Percentiles rank a stretch among this genome's conserved stretches.
These are phyloP conservation scores for Geranomyces variabilis DNA, from an alignment of 192 early-diverging fungal species.

Conservation along the genomic window DNA sequence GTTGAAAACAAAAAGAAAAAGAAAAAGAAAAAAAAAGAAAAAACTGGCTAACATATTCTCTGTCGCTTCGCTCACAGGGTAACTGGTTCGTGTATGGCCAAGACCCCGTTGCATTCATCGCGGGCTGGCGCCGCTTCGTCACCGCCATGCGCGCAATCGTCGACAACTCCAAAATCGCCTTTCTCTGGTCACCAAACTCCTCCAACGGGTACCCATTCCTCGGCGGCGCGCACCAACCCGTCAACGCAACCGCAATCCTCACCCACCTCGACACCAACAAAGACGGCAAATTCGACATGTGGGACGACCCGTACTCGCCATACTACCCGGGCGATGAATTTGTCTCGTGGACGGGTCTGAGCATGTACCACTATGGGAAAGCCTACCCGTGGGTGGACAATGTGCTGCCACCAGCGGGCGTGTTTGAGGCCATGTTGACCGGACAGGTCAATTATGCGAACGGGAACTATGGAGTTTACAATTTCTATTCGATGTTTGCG, in stretches of 20 bases:
- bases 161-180: constrained; percentile 30
- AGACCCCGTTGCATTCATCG: constrained; percentile 34
- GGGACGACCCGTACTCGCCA: constrained; percentile 56
- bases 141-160: constrained; percentile 7
- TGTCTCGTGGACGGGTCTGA: constrained; percentile 56
- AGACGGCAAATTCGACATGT: constrained; percentile 42
- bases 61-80: constrained; percentile 16
- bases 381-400: constrained; percentile 43
- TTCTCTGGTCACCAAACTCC: constrained; percentile 46
- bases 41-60: no score
- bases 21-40: no score
- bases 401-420: constrained; percentile 21
- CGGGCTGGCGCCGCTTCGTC: constrained; percentile 29
- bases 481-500: constrained; percentile 49
- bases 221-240: constrained; percentile 13
- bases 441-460: constrained; percentile 15
- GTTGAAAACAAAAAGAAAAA: not conserved
- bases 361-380: constrained; percentile 48
- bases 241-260: constrained; percentile 10
- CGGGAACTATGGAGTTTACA: constrained; percentile 16
- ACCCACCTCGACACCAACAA: constrained; percentile 49
- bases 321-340: constrained; percentile 57
- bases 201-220: constrained; percentile 47
- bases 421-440: constrained; percentile 37
- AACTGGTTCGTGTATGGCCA: constrained; percentile 46